These are phyloP conservation scores for Citrullus amarus DNA, from an alignment of 306 rosid genomes.

Conservation along the genomic window DNA sequence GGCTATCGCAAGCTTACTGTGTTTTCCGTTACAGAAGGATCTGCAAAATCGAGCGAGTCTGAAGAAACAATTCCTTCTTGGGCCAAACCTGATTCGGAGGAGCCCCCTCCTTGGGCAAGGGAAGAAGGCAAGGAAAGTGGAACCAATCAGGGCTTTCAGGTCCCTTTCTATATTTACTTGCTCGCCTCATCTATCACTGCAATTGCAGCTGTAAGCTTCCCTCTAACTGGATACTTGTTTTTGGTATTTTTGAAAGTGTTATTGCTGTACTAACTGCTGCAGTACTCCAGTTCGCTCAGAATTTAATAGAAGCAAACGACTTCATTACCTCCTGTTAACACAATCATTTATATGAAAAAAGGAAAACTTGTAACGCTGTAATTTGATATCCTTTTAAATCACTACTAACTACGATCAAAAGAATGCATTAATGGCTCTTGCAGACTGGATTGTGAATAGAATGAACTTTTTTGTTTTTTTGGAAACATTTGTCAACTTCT, in stretches of 20 bases:
- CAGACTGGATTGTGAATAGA: neutral
- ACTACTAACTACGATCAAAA: neutral
- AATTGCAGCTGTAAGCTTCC: constrained; percentile 73
- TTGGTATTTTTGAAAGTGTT: neutral
- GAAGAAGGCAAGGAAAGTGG: constrained; percentile 28
- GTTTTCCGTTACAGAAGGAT: constrained; percentile 57
- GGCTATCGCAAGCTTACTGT: constrained; percentile 17
- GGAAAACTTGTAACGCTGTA: neutral
- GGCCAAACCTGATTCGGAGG: constrained; percentile 80
- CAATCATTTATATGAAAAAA: neutral
- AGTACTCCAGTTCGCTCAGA: neutral
- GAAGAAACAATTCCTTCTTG: constrained; percentile 74
- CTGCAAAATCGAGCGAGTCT: constrained; percentile 63
- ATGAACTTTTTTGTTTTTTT: neutral
- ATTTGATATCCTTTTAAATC: neutral
- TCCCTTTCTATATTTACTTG: constrained; percentile 61
- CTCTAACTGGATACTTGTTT: neutral
- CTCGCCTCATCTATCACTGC: constrained; percentile 84
- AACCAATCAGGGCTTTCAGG: constrained; percentile 29
- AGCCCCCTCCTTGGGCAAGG: constrained; percentile 92
- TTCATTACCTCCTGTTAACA: neutral
- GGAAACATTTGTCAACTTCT: neutral
- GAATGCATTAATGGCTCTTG: neutral
- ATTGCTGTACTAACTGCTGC: neutral
- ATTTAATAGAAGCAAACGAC: neutral